Evolutionary conservation across 805 yeast species (phyloP), one percentile per base, ranked within the genome.

Genomic region (Blastobotrys chiropterorum): DNA sequence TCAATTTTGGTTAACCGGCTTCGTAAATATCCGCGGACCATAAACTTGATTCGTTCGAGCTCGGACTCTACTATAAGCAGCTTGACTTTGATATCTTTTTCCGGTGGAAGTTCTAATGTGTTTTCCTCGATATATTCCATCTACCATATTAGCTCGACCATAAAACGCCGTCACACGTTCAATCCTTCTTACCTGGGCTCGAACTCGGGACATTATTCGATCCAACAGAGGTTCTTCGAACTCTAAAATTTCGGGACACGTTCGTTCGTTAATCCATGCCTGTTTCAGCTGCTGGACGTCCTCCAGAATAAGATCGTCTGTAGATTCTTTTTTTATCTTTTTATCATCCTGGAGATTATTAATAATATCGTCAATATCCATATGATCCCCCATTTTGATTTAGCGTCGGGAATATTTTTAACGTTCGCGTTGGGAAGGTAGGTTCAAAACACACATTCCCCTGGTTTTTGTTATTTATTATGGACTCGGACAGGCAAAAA

Each of bases 21-120:
- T 55, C 99, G 76, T 34, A 90, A 72, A 65, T 89, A 92, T 13
- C 88, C 77, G 48, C 97, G 71, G n/a, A 90, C 73, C 38, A 92
- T 67, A 64, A 84, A 94, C 60, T 84, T 88, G 30, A 89, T 79
- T 52, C 99, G 72, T 61, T 94, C 98, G 20, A 94, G 76, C 59
- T 94, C 98, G 13, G 95, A 85, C 63, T 94, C 99, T 59, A 92
- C 83, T 20, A 95, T 79, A 72, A 94, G 80, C 45, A 90, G 72
- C 53, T 86, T 84, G 53, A 92, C 68, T 62, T 90, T 90, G 67
- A 83, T 82, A 55, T 84, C 87, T 4, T 50, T 53, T 1, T 58
- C 56, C n/a, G 59, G 80, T 49, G 85, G 86, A 39, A 85, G 71
- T 51, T 86, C 90, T 62, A 88, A 82, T 6, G 95, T 84, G 59